Conservation (phyloP, 179 eudicot genomes). For the Camellia oleifera region DNA sequence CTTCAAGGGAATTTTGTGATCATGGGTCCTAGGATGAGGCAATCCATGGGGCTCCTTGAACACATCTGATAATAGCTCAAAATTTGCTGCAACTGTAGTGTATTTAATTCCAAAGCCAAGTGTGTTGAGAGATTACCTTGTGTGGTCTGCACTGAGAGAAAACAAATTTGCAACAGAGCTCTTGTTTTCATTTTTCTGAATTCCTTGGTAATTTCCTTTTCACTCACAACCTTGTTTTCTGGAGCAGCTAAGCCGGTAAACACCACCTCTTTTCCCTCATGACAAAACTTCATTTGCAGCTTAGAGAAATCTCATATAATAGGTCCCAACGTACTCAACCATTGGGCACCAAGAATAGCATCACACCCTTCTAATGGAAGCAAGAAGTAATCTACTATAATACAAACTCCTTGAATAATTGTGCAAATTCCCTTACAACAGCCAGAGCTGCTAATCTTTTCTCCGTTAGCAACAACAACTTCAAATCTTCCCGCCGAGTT, state of each 20-base stretch:
- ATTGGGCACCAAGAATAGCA: background rate
- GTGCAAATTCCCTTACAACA: background rate
- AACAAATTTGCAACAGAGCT: background rate
- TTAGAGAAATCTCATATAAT: slow-evolving; percentile 11
- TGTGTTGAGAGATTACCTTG: background rate
- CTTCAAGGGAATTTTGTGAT: background rate
- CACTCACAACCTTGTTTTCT: background rate
- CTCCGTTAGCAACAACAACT: background rate
- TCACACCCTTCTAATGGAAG: slow-evolving; percentile 1
- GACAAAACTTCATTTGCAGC: background rate
- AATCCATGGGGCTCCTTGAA: background rate
- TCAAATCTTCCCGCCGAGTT: background rate
- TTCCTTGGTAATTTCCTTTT: background rate
- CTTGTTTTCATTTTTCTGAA: background rate
- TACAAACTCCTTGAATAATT: background rate
- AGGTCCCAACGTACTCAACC: slow-evolving; percentile 3
- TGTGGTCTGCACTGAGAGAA: background rate
- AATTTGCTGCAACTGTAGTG: background rate
- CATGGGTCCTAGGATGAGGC: background rate
- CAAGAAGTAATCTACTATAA: background rate
- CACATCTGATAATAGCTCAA: background rate
- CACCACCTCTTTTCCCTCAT: background rate
- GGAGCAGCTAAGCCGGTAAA: background rate
- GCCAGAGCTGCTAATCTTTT: background rate
- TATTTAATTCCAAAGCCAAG: background rate